phyloP scores from a whole-genome alignment of 2,329 filamentous ascomycete genomes.

The Epichloe sibirici region DNA sequence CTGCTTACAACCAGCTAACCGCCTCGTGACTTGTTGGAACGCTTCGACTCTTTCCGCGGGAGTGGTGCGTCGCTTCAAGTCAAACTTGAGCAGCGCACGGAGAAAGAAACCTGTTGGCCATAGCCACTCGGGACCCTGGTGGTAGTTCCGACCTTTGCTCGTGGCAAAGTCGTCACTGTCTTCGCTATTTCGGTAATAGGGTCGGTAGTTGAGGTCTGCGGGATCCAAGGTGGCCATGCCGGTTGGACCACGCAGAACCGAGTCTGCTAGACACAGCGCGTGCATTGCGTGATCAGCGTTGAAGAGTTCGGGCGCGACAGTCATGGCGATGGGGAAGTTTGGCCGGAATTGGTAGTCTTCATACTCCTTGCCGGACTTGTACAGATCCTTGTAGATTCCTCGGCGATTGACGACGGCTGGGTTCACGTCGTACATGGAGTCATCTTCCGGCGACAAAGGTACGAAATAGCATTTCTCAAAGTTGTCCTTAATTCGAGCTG shows the following conservation, averaged over 20 bases:
- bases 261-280: slow-evolving; percentile 70
- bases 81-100: slow-evolving; percentile 81
- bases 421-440: slow-evolving; percentile 70
- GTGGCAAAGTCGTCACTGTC: slow-evolving; percentile 87
- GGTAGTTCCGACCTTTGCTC: slow-evolving; percentile 91
- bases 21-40: slow-evolving; percentile 85
- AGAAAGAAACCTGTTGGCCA: slow-evolving; percentile 97
- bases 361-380: slow-evolving; percentile 86
- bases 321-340: slow-evolving; percentile 95
- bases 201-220: slow-evolving; percentile 81
- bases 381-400: slow-evolving; percentile 96
- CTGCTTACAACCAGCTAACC: slow-evolving; percentile 72
- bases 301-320: slow-evolving; percentile 82
- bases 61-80: slow-evolving; percentile 53
- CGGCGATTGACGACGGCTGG: slow-evolving; percentile 69
- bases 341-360: slow-evolving; percentile 93
- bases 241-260: slow-evolving; percentile 67
- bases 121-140: slow-evolving; percentile 95
- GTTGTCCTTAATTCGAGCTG: slow-evolving; percentile 62
- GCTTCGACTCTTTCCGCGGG: slow-evolving; percentile 64
- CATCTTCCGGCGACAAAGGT: slow-evolving; percentile 56
- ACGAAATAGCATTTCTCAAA: slow-evolving; percentile 93
- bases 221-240: slow-evolving; percentile 97
- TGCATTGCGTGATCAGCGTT: slow-evolving; percentile 63
- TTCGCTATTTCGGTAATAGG: slow-evolving; percentile 90